Evolutionary conservation across 129 eudicot species (phyloP).

Genomic region (Helichrysum umbraculigerum): DNA sequence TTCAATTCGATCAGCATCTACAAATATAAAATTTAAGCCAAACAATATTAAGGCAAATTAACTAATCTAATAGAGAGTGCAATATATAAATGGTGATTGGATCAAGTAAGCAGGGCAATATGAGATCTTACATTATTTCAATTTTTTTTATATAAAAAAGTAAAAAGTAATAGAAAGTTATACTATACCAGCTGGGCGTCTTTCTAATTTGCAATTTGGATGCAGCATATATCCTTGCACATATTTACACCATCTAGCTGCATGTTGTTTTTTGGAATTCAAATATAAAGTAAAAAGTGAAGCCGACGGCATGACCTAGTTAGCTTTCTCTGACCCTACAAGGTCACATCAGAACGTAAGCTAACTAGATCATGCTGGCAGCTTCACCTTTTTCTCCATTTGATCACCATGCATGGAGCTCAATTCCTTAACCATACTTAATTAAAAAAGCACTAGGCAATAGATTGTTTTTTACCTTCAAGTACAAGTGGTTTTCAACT

Average conservation of each 20-base stretch:
- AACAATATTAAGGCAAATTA: neutral
- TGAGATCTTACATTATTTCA: neutral
- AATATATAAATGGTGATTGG: neutral
- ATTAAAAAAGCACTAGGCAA: neutral
- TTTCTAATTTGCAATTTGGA: neutral
- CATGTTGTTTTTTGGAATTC: neutral
- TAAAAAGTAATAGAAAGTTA: neutral
- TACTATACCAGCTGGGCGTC: slow-evolving; percentile 13
- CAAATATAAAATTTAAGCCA: no score
- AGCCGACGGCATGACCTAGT: slow-evolving; percentile 33
- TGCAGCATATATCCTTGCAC: neutral
- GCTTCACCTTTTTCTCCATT: slow-evolving; percentile 39
- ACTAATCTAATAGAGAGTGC: neutral
- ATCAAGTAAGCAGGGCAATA: neutral
- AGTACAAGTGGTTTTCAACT: neutral
- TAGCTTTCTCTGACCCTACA: neutral
- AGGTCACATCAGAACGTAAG: neutral
- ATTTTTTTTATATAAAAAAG: neutral
- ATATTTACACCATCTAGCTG: neutral
- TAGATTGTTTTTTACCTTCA: neutral
- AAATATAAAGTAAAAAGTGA: slow-evolving; percentile 34
- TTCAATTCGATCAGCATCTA: no score
- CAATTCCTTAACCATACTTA: slow-evolving; percentile 4
- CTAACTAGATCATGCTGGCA: slow-evolving; percentile 41
- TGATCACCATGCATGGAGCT: slow-evolving; percentile 31